These are phyloP conservation scores for Aspergillus caelatus DNA, from an alignment of 2,329 filamentous ascomycete species.

Conservation along the genomic window DNA sequence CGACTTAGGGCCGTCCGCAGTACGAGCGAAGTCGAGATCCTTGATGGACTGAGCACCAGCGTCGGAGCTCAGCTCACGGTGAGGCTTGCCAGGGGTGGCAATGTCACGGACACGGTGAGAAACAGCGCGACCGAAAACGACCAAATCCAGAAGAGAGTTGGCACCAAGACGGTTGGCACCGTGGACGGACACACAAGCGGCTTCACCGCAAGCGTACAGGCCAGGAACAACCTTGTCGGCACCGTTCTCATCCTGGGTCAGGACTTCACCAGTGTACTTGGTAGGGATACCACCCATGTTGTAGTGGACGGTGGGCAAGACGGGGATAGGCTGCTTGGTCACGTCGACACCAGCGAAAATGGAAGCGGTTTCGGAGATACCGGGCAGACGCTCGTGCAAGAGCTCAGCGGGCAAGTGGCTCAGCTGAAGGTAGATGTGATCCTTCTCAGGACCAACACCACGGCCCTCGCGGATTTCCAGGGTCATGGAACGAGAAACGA, in stretches of 20 bases:
- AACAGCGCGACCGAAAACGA: conserved; percentile 96
- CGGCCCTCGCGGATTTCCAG: conserved; percentile 97
- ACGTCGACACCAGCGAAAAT: conserved; percentile 98
- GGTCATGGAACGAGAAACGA: conserved; percentile 97
- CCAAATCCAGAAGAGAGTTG: conserved; percentile 96
- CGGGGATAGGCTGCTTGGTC: conserved; percentile 93
- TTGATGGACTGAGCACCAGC: conserved; percentile 86
- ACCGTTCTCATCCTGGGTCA: conserved; percentile 82
- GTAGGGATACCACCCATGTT: conserved; percentile 99
- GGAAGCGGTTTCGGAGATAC: conserved; percentile 97
- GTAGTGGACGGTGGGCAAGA: conserved; percentile 96
- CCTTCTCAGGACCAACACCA: conserved; percentile 95
- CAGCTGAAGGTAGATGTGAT: conserved; percentile 97
- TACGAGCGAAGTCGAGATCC: conserved; percentile 83
- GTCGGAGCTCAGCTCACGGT: conserved; percentile 78
- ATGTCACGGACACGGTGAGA: conserved; percentile 97
- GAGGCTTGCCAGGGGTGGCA: conserved; percentile 78
- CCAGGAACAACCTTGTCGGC: conserved; percentile 93
- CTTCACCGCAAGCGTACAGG: conserved; percentile 95
- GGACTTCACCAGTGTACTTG: conserved; percentile 93
- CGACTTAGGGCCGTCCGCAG: conserved; percentile 78
- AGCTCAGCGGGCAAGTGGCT: conserved; percentile 91
- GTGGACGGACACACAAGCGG: conserved; percentile 96
- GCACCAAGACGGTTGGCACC: conserved; percentile 96
- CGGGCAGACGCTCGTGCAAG: conserved; percentile 92